Evolutionary conservation across 75 land plant genomes (phyloP), one percentile per base, ranked within the genome.

Genomic region (Picea glauca): DNA sequence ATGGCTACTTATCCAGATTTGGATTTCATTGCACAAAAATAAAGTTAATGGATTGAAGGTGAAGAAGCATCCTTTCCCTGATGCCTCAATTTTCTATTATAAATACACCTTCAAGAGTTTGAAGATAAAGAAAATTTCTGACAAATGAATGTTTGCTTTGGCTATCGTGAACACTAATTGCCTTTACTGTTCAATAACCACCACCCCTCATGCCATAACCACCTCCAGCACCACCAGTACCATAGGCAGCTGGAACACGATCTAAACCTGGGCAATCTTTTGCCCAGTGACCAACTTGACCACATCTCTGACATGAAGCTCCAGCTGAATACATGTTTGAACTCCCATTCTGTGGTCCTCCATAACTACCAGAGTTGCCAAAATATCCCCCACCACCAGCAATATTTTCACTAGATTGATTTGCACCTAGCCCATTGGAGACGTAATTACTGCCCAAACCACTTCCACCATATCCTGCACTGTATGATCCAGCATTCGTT

Each of bases 201-300:
- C 77, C 76, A 15, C 58, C 11, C 74, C 76, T 72, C 23, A 5
- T 57, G 30, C 68, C 50, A 62, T 77, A 77, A 17, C 67, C 78
- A 75, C 80, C 76, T 63, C 79, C 80, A 76, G 79, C 67, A 20
- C 32, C 73, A 30, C 62, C 58, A 56, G 78, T 58, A 13, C 58
- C 20, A 30, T 80, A 35, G 21, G 73, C 38, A 43, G 61, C 23
- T 57, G 74, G 77, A 30, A 32, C 30, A 80, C 26, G 56, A 43
- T 17, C 79, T 67, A 78, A 59, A 40, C 81, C 83, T 18, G 91
- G 87, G 67, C 93, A 91, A 72, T 89, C 83, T 54, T 84, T 82
- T 23, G 93, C 82, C 86, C 83, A 84, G 54, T 91, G 93, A 9
- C 91, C 93, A 43, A 61, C 62, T 80, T 84, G 87, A 31, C 80